Percentiles rank a stretch among this genome's conserved stretches.
phyloP scores from a whole-genome alignment of 306 rosid genomes.

The Prunus padus region DNA sequence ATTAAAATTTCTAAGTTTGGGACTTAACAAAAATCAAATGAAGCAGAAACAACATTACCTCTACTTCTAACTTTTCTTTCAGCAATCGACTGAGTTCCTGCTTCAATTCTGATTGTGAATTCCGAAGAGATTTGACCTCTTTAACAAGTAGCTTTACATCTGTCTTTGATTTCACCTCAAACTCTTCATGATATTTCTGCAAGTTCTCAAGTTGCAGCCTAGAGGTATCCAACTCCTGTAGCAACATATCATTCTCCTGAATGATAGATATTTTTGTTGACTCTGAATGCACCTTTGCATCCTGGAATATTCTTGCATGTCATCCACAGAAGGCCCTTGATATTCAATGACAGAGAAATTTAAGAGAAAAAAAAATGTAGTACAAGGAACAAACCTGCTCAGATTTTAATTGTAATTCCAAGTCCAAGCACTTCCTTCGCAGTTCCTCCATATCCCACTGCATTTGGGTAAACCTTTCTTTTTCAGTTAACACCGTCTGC shows the following conservation, averaged over 20 bases:
- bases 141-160: conserved; percentile 73
- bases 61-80: conserved; percentile 77
- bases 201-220: conserved; percentile 61
- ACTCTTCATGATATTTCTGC: conserved; percentile 68
- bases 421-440: conserved; percentile 64
- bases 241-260: conserved; percentile 70
- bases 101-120: conserved; percentile 72
- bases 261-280: conserved; percentile 52
- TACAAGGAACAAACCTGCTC: conserved; percentile 61
- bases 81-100: conserved; percentile 65
- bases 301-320: conserved; percentile 51
- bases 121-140: conserved; percentile 88
- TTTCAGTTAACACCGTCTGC: conserved; percentile 69
- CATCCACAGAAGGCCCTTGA: conserved; percentile 25
- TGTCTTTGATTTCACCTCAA: conserved; percentile 79
- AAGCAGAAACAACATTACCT: conserved; percentile 46
- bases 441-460: conserved; percentile 89
- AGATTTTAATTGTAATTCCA: conserved; percentile 58
- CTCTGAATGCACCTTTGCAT: conserved; percentile 62
- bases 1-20: neutral
- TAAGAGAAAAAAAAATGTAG: conserved; percentile 12
- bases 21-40: neutral
- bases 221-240: conserved; percentile 64
- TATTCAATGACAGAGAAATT: conserved; percentile 23
- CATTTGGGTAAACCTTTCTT: conserved; percentile 78